Percentiles rank a stretch among this genome's conserved stretches.
phyloP scores from a whole-genome alignment of 495 filamentous ascomycete genomes.

The Durotheca rogersii region DNA sequence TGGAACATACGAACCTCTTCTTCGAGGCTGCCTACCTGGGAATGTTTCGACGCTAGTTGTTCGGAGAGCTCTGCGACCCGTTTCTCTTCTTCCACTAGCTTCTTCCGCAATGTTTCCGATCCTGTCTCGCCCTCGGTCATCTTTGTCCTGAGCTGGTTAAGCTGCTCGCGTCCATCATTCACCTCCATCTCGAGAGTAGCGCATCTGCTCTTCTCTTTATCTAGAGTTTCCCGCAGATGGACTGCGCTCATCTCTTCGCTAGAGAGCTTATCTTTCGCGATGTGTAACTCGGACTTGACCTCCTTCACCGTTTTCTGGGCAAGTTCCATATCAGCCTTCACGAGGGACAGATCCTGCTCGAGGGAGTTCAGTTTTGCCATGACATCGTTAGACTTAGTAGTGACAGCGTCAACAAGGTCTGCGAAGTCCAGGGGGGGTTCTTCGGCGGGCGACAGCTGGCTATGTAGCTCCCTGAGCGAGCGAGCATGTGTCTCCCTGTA shows the following conservation, averaged over 20 bases:
- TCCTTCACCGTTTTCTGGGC: constrained; percentile 37
- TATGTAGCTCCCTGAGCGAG: constrained; percentile 62
- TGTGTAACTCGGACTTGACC: constrained; percentile 43
- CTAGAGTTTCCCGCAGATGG: constrained; percentile 51
- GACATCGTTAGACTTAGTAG: constrained; percentile 60
- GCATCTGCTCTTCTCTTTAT: constrained; percentile 59
- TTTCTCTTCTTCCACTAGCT: constrained; percentile 67
- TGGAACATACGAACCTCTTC: constrained; percentile 63
- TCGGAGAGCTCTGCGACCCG: constrained; percentile 61
- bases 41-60: constrained; percentile 65
- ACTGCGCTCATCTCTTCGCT: constrained; percentile 42
- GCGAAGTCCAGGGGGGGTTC: constrained; percentile 57
- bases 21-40: constrained; percentile 64
- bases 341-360: constrained; percentile 45
- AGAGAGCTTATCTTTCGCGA: constrained; percentile 52
- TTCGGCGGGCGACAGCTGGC: constrained; percentile 59
- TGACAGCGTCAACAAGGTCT: constrained; percentile 62
- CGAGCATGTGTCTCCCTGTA: constrained; percentile 52
- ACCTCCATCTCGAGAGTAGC: constrained; percentile 63
- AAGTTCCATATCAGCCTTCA: constrained; percentile 48
- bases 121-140: constrained; percentile 78
- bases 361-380: constrained; percentile 44
- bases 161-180: constrained; percentile 62
- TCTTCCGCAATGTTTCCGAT: constrained; percentile 70
- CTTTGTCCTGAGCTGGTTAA: constrained; percentile 63